Evolutionary conservation across 495 filamentous ascomycete genomes (phyloP), one percentile per base, ranked within the genome.

Genomic region (Lasiosphaeria ovina): DNA sequence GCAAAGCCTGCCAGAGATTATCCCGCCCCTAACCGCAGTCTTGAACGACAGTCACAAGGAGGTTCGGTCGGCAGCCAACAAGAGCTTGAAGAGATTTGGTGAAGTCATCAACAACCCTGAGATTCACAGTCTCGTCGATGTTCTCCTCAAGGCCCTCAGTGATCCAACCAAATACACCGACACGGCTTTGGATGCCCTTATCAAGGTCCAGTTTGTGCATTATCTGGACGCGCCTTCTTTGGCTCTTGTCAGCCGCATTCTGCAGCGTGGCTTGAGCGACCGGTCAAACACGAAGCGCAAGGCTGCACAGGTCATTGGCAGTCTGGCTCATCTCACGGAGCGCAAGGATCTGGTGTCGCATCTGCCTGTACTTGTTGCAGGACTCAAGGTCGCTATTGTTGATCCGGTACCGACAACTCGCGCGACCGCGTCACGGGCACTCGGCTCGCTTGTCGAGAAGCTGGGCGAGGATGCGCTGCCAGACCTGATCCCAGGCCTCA

Each of bases 31-130:
- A 58, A 98, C 94, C 0, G 83, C 87, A 45, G 94, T 98, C 1
- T 79, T 98, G 48, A 98, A 96, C 65, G 94, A 98, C 75, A 97
- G 91, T 55, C 94, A 98, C 75, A 98, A 98, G 74, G 94, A 98
- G 68, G 94, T 98, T 11, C 84, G 94, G 59, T 76, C 82, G 32
- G 91, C 93, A 9, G 94, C 95, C 4, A 98, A 98, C 72, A 87
- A 93, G 65, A 96, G 91, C 76, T 82, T 98, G 70, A 93, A 98
- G 77, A 87, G 94, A 24, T 98, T 98, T 74, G 94, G 94, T 52
- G 94, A 98, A 63, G 95, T 98, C 60, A 98, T 98, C 74, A 94
- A 85, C 76, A 98, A 98, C 72, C 94, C 94, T 10, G 94, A 98
- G 72, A 89, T 98, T 65, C 96, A 96, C 81, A 81, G 86, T 61